Evolutionary conservation across 805 yeast species (phyloP), one percentile per base, ranked within the genome.

Genomic region (Hemisphaericaspora nanyangensis): DNA sequence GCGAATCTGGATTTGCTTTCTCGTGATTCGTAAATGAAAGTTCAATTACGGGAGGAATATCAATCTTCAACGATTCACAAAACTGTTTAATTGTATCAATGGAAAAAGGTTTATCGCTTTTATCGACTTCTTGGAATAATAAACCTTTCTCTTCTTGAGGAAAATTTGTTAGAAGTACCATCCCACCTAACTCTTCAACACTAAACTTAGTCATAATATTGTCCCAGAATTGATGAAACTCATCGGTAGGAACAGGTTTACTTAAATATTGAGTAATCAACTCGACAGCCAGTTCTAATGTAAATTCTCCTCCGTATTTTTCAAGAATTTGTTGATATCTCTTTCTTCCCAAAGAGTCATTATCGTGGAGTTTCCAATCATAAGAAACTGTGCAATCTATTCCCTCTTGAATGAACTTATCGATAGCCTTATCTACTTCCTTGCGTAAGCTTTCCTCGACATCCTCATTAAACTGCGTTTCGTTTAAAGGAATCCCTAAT

Each of bases 401-500:
- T 15, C 33, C 33, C 17, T 22, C n/a, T 30, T 30, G 33, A 30
- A 30, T 13, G 18, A 30, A 30, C 13, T 30, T 20, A 12, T 30
- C 33, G n/a, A 30, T 13, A 13, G 19, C 25, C 3, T 11, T 12
- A 18, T 11, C 12, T 4, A 19, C 24, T 19, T 30, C 33, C 5
- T 30, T 13, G 12, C 33, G 33, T 30, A 30, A 30, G 8, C 18
- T 20, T 30, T 30, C 15, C 7, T 30, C 33, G 4, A 30, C 33
- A 11, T 30, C 33, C 10, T 30, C 33, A 30, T 30, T 16, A n/a
- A 30, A 30, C 10, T 12, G 25, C 11, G 8, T 6, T 30, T 30
- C 33, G 6, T 30, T 24, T n/a, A 18, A 17, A 12, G 17, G 24
- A 17, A 30, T 17, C 3, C 33, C 33, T 17, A 30, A 19, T 30